phyloP scores from a whole-genome alignment of 1,284 basidiomycete species.

The Coniophora puteana region DNA sequence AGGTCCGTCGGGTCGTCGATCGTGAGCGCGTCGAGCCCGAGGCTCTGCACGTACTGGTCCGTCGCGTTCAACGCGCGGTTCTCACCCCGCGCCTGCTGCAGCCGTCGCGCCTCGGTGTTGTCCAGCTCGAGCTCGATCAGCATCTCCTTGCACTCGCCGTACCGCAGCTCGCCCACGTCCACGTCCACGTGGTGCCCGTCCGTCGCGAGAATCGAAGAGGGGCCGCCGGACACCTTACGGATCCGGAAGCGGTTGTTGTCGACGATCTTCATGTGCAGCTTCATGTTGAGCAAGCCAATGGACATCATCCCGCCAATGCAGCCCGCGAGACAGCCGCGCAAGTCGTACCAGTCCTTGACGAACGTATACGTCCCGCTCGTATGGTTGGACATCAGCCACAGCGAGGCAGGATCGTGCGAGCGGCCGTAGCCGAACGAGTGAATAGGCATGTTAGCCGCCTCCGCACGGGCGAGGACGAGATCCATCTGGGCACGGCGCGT shows the following conservation, averaged over 20 bases:
- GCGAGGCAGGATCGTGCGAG: constrained; percentile 94
- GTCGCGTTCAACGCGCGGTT: constrained; percentile 60
- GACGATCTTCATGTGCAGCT: constrained; percentile 87
- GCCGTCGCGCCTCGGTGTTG: constrained; percentile 55
- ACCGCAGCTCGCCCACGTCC: constrained; percentile 89
- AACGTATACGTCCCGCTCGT: constrained; percentile 97
- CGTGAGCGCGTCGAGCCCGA: constrained; percentile 71
- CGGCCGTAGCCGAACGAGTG: constrained; percentile 97
- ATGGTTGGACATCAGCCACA: constrained; percentile 98
- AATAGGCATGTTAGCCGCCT: constrained; percentile 94
- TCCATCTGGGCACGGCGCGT: constrained; percentile 98
- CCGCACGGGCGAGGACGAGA: constrained; percentile 90
- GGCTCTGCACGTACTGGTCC: constrained; percentile 76
- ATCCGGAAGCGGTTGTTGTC: constrained; percentile 84
- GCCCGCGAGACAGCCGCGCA: constrained; percentile 85
- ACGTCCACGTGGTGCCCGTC: constrained; percentile 93
- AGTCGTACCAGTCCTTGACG: constrained; percentile 93
- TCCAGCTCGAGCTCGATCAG: constrained; percentile 91
- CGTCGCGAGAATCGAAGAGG: constrained; percentile 76
- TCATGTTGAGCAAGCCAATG: constrained; percentile 85
- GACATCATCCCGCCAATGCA: constrained; percentile 94
- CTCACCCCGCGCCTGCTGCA: constrained; percentile 16
- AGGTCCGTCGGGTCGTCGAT: constrained; percentile 72
- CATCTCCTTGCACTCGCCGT: constrained; percentile 92
- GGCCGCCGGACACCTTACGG: constrained; percentile 86